Percentiles rank a stretch among this genome's conserved stretches.
phyloP scores from a whole-genome alignment of 306 rosid species.

The Biancaea sappan region DNA sequence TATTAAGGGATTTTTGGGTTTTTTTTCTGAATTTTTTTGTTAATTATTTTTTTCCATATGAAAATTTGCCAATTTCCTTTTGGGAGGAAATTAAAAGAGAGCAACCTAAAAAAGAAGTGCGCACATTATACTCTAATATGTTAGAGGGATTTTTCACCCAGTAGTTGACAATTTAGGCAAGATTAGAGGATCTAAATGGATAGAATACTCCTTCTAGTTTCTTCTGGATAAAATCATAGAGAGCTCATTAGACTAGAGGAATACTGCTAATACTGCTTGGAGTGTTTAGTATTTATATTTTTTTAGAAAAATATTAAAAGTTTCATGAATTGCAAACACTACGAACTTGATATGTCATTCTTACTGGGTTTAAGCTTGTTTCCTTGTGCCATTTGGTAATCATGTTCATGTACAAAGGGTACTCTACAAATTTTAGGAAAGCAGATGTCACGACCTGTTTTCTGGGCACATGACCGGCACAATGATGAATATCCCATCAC shows the following conservation, averaged over 20 bases:
- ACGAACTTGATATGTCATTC: slow-evolving; percentile 92
- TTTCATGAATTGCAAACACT: slow-evolving; percentile 66
- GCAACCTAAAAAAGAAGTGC: slow-evolving; percentile 67
- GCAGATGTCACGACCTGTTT: too few relatives aligned
- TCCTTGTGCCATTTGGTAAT: slow-evolving; percentile 86
- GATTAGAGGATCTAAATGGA: slow-evolving; percentile 58
- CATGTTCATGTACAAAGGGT: slow-evolving; percentile 97
- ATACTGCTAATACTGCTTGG: slow-evolving; percentile 89
- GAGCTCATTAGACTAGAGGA: slow-evolving; percentile 94
- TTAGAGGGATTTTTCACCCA: slow-evolving; percentile 94
- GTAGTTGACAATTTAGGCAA: slow-evolving; percentile 71
- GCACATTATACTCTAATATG: slow-evolving; percentile 81
- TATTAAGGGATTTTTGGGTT: too few relatives aligned
- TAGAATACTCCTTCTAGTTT: slow-evolving; percentile 51
- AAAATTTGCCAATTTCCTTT: slow-evolving; percentile 31
- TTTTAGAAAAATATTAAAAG: slow-evolving; percentile 59
- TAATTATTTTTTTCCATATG: too few relatives aligned
- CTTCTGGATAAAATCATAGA: slow-evolving; percentile 74
- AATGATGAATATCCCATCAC: too few relatives aligned
- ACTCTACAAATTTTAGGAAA: slow-evolving; percentile 87
- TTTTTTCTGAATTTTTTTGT: too few relatives aligned
- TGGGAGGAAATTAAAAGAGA: slow-evolving; percentile 95
- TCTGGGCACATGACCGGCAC: too few relatives aligned
- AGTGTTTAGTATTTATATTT: slow-evolving; percentile 58
- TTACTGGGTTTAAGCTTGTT: slow-evolving; percentile 83